Percentiles rank a stretch among this genome's conserved stretches.
Evolutionary conservation across 2,329 filamentous ascomycete genomes (phyloP).

Genomic region (Colletotrichum sp.): DNA sequence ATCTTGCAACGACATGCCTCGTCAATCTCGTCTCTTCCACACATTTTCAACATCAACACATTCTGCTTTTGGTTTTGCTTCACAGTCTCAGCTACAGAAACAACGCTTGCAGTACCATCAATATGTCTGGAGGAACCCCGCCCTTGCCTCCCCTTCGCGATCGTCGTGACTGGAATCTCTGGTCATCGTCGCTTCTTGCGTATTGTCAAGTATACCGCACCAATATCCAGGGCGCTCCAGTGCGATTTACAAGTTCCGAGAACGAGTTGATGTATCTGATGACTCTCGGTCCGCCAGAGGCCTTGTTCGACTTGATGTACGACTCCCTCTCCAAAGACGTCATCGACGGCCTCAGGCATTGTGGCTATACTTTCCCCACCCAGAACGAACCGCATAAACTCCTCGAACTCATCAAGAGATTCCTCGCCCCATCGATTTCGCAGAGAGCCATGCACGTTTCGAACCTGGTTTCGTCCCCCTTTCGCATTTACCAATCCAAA

Average conservation of each 20-base stretch:
- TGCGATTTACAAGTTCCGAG: background rate
- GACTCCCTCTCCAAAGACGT: fast-evolving
- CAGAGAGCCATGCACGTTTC: background rate
- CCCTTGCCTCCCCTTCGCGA: background rate
- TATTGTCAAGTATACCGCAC: background rate
- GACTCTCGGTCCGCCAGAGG: background rate
- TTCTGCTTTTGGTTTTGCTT: background rate
- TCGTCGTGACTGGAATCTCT: background rate
- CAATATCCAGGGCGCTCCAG: too few species aligned
- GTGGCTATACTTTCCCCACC: background rate
- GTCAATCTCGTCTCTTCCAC: background rate
- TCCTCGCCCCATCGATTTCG: background rate
- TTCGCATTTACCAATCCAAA: background rate
- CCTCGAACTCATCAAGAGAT: background rate
- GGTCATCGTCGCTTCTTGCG: background rate
- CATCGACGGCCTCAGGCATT: background rate
- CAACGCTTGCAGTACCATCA: background rate
- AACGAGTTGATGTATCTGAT: background rate
- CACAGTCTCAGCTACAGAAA: background rate
- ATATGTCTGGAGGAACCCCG: background rate
- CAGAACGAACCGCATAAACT: background rate
- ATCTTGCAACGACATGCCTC: background rate
- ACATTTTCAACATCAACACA: background rate
- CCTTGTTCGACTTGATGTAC: background rate
- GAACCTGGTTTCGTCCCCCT: background rate